Evolutionary conservation across 2,329 filamentous ascomycete species (phyloP), one percentile per base, ranked within the genome.

Genomic region (Sarocladium oryzae): DNA sequence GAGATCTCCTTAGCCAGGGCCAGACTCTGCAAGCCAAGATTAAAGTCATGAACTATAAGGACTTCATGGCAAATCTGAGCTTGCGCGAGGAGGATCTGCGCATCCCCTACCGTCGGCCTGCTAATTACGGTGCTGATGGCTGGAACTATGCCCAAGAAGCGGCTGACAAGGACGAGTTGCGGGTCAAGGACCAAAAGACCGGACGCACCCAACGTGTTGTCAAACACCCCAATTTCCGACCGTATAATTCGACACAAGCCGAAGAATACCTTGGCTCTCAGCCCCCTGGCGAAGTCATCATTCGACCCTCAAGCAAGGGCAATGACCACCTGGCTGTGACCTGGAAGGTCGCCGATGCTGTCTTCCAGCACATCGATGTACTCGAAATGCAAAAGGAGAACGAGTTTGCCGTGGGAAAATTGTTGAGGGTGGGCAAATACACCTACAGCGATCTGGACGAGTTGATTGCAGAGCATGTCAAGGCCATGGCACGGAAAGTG

Each of bases 331-430:
- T 99, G 51, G 90, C 92, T 7, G 84, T 99, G 43, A 99, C 93
- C 0, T 99, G 93, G 93, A 99, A 99, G 74, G 91, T 99, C 13
- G 86, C 89, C 1, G 90, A 97, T 65, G 86, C 87, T 54, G 84
- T 97, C n/a, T 99, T 91, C 67, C 91, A 99, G 69, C 93, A 99
- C 67, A 89, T 99, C 56, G 93, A 99, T 68, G 92, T 99, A 30
- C 78, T 99, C 35, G 93, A 99, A 70, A 77, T 99, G 63, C 89
- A 95, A 68, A 99, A 99, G 70, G 89, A 96, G 56, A 97, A 90
- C 56, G 92, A 97, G 66, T 97, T 96, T 66, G 91, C 90, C 0
- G 86, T 97, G 3, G 93, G 93, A 56, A 86, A 85, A 60, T 84
- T 86, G 37, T 78, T 99, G 51, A 88, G 88, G 56, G 88, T 99